Percentiles rank a stretch among this genome's conserved stretches.
Evolutionary conservation across 1,139 yeast genomes (phyloP).

Genomic region (Pichia cactophila): DNA sequence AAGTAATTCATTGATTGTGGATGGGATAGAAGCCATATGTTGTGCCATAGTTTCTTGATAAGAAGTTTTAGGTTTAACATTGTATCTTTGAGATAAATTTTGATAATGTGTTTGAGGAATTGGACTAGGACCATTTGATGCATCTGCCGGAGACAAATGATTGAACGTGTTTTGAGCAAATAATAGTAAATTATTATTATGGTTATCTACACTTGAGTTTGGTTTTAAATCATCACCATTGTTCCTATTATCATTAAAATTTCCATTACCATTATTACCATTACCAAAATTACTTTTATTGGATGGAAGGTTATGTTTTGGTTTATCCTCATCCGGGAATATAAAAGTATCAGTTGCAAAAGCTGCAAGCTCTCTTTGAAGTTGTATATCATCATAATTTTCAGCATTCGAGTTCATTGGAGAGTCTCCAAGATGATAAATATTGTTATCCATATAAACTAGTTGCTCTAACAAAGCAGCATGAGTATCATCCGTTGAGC

Average conservation of each 20-base stretch:
- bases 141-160: conserved; percentile 15
- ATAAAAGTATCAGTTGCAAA: conserved; percentile 74
- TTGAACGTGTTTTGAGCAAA: conserved; percentile 15
- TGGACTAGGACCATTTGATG: conserved; percentile 5
- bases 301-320: conserved; percentile 23
- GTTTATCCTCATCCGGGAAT: conserved; percentile 73
- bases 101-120: conserved; percentile 14
- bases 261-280: conserved; percentile 5
- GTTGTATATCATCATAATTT: conserved; percentile 47
- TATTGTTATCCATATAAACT: conserved; percentile 68
- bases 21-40: conserved; percentile 20
- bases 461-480: conserved; percentile 66
- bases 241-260: neutral
- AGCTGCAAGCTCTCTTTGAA: conserved; percentile 67
- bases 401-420: conserved; percentile 16
- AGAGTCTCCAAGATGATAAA: conserved; percentile 40
- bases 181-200: conserved; percentile 4
- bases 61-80: conserved; percentile 12
- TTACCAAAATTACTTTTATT: conserved; percentile 2
- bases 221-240: neutral
- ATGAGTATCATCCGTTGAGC: conserved; percentile 40
- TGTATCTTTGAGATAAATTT: conserved; percentile 14
- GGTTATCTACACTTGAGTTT: neutral
- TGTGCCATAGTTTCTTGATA: conserved; percentile 14
- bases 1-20: conserved; percentile 24